Evolutionary conservation across 2,329 filamentous ascomycete genomes (phyloP).

Genomic region (Sclerotinia nivalis): DNA sequence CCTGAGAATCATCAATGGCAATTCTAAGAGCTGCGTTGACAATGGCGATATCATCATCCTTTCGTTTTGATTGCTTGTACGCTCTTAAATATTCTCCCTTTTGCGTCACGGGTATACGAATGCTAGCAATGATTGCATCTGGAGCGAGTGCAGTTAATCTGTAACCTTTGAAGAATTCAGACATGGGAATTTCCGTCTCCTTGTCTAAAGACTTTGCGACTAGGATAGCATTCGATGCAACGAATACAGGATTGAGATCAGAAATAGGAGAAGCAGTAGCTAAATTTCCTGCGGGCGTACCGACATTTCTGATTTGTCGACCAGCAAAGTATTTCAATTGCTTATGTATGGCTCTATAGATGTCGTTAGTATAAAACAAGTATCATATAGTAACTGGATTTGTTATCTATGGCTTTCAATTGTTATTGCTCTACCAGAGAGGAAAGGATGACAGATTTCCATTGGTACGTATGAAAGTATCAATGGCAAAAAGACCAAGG

Average conservation of each 20-base stretch:
- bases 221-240: conserved; percentile 80
- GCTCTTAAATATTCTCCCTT: conserved; percentile 83
- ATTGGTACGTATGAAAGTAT: not conserved
- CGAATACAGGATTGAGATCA: conserved; percentile 90
- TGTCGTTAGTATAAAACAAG: not conserved
- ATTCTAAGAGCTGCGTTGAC: conserved; percentile 85
- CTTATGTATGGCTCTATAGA: conserved; percentile 73
- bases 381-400: not conserved
- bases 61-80: conserved; percentile 95
- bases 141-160: conserved; percentile 76
- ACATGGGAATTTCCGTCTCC: conserved; percentile 86
- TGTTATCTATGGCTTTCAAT: not conserved
- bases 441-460: not conserved
- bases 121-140: conserved; percentile 81
- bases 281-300: conserved; percentile 90
- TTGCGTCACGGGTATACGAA: conserved; percentile 79
- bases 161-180: conserved; percentile 89
- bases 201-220: conserved; percentile 74
- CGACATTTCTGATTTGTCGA: conserved; percentile 95
- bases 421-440: not conserved
- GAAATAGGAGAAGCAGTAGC: conserved; percentile 95
- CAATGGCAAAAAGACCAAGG: no score
- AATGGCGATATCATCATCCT: conserved; percentile 98
- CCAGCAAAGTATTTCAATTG: conserved; percentile 95
- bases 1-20: conserved; percentile 65